A percentile compares a stretch with the other conserved stretches of the same genome.
Conservation (phyloP, 208 protist species). For the Acanthamoeba sp. region DNA sequence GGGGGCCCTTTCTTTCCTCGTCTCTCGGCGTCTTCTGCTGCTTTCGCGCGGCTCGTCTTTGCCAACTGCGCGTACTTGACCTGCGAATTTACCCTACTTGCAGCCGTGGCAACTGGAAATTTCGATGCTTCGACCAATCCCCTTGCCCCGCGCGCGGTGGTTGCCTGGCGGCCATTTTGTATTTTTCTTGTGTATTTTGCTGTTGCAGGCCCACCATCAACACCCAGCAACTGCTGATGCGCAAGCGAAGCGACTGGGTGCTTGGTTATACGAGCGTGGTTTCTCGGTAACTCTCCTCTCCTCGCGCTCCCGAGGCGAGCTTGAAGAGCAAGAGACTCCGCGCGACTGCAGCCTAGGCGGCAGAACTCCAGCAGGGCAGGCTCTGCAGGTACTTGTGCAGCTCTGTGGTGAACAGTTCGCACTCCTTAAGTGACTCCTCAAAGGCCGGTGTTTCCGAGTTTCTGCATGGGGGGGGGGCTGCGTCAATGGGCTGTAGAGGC, state of each 20-base stretch:
- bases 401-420: background rate
- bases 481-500: background rate
- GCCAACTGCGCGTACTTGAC: background rate
- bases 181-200: background rate
- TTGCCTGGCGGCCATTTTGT: background rate
- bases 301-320: too few species aligned
- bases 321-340: too few species aligned
- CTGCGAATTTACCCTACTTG: background rate
- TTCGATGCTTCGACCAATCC: background rate
- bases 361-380: background rate
- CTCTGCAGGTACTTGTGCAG: background rate
- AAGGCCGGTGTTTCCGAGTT: slow-evolving; percentile 1
- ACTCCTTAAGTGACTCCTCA: slow-evolving; percentile 20
- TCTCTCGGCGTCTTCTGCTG: background rate
- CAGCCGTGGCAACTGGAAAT: background rate
- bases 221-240: too few species aligned
- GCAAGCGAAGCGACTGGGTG: too few species aligned
- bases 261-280: too few species aligned
- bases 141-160: too few species aligned
- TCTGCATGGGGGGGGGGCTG: background rate
- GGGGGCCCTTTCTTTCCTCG: background rate
- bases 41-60: background rate
- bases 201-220: background rate
- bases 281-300: too few species aligned
- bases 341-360: background rate